Evolutionary conservation across 768 basidiomycete genomes (phyloP), one percentile per base, ranked within the genome.

Genomic region (Tricholoma saponaceum): DNA sequence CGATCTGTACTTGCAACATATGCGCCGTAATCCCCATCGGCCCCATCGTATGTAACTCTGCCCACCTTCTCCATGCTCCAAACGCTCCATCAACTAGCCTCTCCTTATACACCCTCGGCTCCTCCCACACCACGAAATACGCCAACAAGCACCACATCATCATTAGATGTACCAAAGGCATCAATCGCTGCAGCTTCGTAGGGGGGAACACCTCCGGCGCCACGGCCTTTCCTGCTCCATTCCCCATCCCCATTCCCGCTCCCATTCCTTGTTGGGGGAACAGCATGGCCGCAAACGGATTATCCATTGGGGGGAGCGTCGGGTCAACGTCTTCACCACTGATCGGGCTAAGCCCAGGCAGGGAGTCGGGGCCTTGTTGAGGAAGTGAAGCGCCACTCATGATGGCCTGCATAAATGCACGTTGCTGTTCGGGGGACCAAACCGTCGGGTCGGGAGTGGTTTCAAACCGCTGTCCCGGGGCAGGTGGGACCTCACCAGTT

Each of bases 341-440:
- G 8, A 60, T 58, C 2, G 59, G 55, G 3, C 61, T 56, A 14
- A 58, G 56, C 2, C 59, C 63, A 23, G 62, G 66, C 2, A 62
- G 30, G 5, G 62, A 55, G 52, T 64, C 57, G 47, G 58, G 57
- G 16, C 8, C 20, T 30, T 50, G 47, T 52, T 66, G 52, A 26
- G 63, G n/a, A 20, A 59, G 32, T n/a, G 62, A 56, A 32, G 65
- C 52, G 2, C 57, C 70, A 30, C 66, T 71, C 74, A 89, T 78
- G 28, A 92, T 74, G 1, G 88, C 86, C 58, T 82, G 81, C 71
- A 90, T 74, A 60, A 90, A 79, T 61, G 86, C 84, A 55, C 75
- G 76, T 64, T 89, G 87, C 58, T 89, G 85, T 58, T 90, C 85
- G 44, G 81, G 73, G 8, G 83, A 80, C 88, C 86, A 89, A 12